A percentile compares a stretch with the other conserved stretches of the same genome.
Conservation (phyloP, 108 stramenopile species). For the Thalassiosira profunda region DNA sequence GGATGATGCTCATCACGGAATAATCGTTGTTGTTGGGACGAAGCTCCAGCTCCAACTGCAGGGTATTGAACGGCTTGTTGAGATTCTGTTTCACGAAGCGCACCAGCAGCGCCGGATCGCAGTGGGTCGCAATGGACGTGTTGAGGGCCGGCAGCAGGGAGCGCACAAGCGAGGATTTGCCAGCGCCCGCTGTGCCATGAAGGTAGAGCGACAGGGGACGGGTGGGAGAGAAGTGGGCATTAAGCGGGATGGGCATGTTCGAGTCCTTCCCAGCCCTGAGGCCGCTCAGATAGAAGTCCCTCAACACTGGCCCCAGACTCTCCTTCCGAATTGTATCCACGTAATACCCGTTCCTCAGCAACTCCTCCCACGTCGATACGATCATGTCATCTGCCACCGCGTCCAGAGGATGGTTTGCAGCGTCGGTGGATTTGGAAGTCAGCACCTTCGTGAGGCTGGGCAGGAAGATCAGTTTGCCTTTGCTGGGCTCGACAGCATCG, state of each 20-base stretch:
- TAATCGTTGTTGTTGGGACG: conserved; percentile 86
- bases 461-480: conserved; percentile 44
- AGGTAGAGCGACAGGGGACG: conserved; percentile 66
- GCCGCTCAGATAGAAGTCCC: conserved; percentile 41
- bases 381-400: conserved; percentile 52
- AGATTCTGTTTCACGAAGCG: conserved; percentile 85
- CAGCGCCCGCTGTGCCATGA: conserved; percentile 65
- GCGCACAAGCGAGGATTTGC: conserved; percentile 68
- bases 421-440: conserved; percentile 11
- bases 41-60: conserved; percentile 61
- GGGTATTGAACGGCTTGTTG: conserved; percentile 54
- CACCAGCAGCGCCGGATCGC: conserved; percentile 64
- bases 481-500: conserved; percentile 22
- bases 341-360: conserved; percentile 57
- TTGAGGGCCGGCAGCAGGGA: conserved; percentile 55
- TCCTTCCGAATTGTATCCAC: conserved; percentile 39
- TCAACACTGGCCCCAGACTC: conserved; percentile 23
- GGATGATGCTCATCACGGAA: conserved; percentile 81
- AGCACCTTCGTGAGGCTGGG: conserved; percentile 45
- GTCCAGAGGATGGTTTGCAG: conserved; percentile 1
- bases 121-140: conserved; percentile 39
- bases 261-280: conserved; percentile 33
- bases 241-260: conserved; percentile 35
- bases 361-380: conserved; percentile 50
- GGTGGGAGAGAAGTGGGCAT: conserved; percentile 69